Base-by-base conservation (phyloP, 1,139 yeast genomes). In the Debaryomyces psychrophilus region DNA sequence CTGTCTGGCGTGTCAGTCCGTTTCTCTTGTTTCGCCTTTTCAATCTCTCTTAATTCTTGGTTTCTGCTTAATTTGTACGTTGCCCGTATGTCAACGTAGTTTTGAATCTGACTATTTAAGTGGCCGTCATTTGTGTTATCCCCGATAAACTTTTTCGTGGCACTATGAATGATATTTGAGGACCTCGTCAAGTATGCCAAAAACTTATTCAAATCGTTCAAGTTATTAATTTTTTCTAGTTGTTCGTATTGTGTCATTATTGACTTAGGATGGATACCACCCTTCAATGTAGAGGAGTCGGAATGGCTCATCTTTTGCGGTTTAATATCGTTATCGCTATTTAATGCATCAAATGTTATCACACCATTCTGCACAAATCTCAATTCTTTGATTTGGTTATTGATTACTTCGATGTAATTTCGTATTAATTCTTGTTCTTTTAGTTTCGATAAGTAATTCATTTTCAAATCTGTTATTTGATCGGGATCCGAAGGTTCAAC, bases 281-380 rank as follows among this genome's bases (percentile, higher is more conserved):
- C n/a, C 18, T 15, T 28, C 12, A 33, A n/a, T 8, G 5, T 12
- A 26, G 26, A 27, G 4, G 17, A 17, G 20, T 31, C 44, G 41
- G 52, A 48, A 26, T 47, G 37, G 14, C 25, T 31, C 15, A 12
- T 37, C 34, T 8, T 17, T 7, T 14, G 40, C 4, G 34, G 28
- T 27, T 29, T 20, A n/a, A 12, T 11, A 14, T 20, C 41, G n/a
- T 38, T 28, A 9, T 54, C 47, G n/a, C 51, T 59, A 48, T 63
- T 68, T 41, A 75, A 61, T 1, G 79, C 77, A 56, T 74, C 79
- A 48, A 71, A 65, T 1, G 79, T 70, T 44, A 75, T 73, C 34
- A 73, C 77, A 5, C 80, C 80, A 53, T 69, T 74, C 52, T 73
- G 77, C 4, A 74, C 77, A 55, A 75, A 74, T 38, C 65, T 66